Conservation (phyloP, 169 alveolate species). For the Cyclospora cayetanensis region DNA sequence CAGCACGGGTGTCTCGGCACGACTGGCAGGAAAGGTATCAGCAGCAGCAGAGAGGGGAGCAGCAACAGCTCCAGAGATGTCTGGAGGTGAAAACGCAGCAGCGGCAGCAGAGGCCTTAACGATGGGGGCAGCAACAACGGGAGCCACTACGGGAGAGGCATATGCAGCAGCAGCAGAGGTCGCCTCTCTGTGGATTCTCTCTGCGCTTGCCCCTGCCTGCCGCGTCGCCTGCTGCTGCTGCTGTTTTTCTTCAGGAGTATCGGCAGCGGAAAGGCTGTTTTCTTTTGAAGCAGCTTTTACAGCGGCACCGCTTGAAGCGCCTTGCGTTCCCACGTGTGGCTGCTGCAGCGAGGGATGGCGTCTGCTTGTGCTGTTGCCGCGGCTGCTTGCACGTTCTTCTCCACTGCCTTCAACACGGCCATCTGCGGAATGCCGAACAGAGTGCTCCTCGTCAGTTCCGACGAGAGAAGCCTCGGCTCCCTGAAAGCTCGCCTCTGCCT, state of each 20-base stretch:
- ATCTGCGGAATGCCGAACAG: no score
- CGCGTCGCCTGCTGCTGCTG: background rate
- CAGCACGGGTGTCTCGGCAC: background rate
- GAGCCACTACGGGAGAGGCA: conserved; percentile 7
- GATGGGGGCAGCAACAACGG: background rate
- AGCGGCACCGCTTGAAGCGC: no score
- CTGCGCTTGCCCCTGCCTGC: background rate
- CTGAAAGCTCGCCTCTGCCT: no score
- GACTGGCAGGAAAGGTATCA: background rate
- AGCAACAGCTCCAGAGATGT: background rate
- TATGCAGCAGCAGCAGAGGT: background rate
- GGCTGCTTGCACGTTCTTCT: background rate
- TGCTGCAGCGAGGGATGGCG: background rate
- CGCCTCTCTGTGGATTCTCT: background rate
- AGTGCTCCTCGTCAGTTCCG: no score
- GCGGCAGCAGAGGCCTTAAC: background rate
- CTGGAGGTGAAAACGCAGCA: background rate
- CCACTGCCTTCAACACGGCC: background rate
- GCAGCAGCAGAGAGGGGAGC: background rate
- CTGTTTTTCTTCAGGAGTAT: background rate
- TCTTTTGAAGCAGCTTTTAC: no score
- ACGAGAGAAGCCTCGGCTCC: no score
- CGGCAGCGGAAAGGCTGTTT: no score
- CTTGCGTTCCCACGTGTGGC: no score
- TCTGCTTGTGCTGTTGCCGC: background rate